Percentiles rank a stretch among this genome's conserved stretches.
Conservation (phyloP, 129 eudicot species). For the sunflower (Helianthus annuus) region HanXRQr2.0-SUNRISE NC_035442.2:65622065-65622564, state of each 20-base stretch:
- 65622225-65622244: slow-evolving; percentile 21
- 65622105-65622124: too few species aligned
- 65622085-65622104: too few species aligned
- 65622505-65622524: slow-evolving; percentile 39
- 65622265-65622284: not conserved
- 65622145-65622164: not conserved
- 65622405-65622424: not conserved
- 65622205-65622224: not conserved
- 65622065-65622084: too few species aligned
- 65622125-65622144: too few species aligned
- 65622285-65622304: not conserved
- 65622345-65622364: slow-evolving; percentile 81
- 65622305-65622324: slow-evolving; percentile 8
- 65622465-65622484: slow-evolving; percentile 48
- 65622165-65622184: not conserved
- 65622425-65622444: not conserved
- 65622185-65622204: slow-evolving; percentile 2
- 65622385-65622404: slow-evolving; percentile 64
- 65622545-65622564: slow-evolving; percentile 33
- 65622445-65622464: slow-evolving; percentile 14
- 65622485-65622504: slow-evolving; percentile 69
- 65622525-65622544: slow-evolving; percentile 26
- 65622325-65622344: slow-evolving; percentile 2
- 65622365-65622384: slow-evolving; percentile 65
- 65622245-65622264: slow-evolving; percentile 7